Conservation (phyloP, 345 rosid species). For the Durio zibethinus region DNA sequence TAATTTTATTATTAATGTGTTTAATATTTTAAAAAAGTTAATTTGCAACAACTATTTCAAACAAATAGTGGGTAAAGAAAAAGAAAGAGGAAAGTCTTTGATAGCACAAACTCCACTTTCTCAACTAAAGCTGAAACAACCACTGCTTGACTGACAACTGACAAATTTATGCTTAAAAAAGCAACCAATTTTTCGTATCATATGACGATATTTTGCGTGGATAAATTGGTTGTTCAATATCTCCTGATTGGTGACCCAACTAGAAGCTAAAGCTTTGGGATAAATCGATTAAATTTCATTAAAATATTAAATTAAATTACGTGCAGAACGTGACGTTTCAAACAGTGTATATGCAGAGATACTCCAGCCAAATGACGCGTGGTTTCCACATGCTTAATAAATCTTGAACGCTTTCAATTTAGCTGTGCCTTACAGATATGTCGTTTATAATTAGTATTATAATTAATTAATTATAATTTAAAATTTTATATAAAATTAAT, state of each 20-base stretch:
- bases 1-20: too few species aligned
- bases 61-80: too few species aligned
- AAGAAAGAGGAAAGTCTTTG: background rate
- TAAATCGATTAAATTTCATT: background rate
- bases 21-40: too few species aligned
- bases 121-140: slow-evolving; percentile 9
- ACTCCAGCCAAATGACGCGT: background rate
- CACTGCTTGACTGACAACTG: slow-evolving; percentile 10
- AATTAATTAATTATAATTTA: too few species aligned
- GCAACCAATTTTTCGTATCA: background rate
- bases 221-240: background rate
- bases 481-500: too few species aligned
- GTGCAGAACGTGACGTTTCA: background rate
- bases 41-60: too few species aligned
- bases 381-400: background rate
- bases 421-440: too few species aligned
- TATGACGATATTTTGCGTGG: background rate
- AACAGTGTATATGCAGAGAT: too few species aligned
- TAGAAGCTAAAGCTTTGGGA: background rate
- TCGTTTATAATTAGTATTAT: too few species aligned
- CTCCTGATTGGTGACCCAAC: background rate
- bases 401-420: too few species aligned
- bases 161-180: background rate
- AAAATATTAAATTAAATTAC: background rate
- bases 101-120: slow-evolving; percentile 12